phyloP scores from a whole-genome alignment of 495 filamentous ascomycete species.

The Talaromyces ruber region DNA sequence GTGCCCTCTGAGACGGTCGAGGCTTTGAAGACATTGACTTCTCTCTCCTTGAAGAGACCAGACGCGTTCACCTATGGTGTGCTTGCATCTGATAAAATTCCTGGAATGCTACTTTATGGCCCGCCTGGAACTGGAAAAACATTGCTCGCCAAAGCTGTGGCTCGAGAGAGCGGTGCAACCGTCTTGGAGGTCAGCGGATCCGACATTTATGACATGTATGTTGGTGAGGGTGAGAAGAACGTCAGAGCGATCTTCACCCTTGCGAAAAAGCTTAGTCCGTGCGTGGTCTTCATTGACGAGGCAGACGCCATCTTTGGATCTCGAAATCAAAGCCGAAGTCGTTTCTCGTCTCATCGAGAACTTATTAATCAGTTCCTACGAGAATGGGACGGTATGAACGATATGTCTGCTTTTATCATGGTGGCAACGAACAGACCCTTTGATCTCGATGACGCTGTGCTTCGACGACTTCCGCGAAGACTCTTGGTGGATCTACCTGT shows the following conservation, averaged over 20 bases:
- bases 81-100: conserved; percentile 81
- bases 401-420: conserved; percentile 91
- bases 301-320: conserved; percentile 85
- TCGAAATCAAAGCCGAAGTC: conserved; percentile 47
- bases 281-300: conserved; percentile 95
- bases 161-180: conserved; percentile 86
- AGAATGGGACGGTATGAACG: conserved; percentile 96
- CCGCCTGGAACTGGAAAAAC: conserved; percentile 97
- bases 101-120: conserved; percentile 84
- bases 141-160: conserved; percentile 88
- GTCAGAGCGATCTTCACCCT: conserved; percentile 86
- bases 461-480: conserved; percentile 71
- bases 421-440: conserved; percentile 96
- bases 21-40: conserved; percentile 80
- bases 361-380: conserved; percentile 95
- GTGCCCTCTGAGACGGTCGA: conserved; percentile 78
- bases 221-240: conserved; percentile 95
- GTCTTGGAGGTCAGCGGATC: conserved; percentile 66
- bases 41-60: conserved; percentile 76
- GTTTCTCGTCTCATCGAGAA: conserved; percentile 65
- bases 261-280: conserved; percentile 85
- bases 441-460: conserved; percentile 89
- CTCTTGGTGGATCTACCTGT: conserved; percentile 83
- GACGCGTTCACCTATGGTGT: conserved; percentile 97
- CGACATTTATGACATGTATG: conserved; percentile 90